Percentiles rank a stretch among this genome's conserved stretches.
Conservation (phyloP, 345 rosid species). For the Crucihimalaya himalaica region DNA sequence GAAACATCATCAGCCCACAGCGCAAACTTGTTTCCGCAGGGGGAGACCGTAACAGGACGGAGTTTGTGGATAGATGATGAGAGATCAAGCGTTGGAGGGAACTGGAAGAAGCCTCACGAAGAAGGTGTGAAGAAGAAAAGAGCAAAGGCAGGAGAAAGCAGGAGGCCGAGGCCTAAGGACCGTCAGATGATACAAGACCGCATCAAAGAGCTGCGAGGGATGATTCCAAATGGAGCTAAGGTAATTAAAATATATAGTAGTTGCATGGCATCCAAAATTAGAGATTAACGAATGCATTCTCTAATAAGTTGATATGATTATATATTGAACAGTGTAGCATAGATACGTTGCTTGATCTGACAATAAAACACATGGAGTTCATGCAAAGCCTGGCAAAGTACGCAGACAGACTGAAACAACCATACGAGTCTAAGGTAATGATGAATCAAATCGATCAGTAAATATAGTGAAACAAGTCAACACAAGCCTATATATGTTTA, state of each 20-base stretch:
- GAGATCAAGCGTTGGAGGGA: slow-evolving; percentile 54
- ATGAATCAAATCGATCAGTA: slow-evolving; percentile 18
- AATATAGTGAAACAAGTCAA: neutral
- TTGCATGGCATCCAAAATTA: too few relatives aligned
- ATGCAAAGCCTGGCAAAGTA: slow-evolving; percentile 80
- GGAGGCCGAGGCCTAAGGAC: slow-evolving; percentile 90
- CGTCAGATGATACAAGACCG: slow-evolving; percentile 97
- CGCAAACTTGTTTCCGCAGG: slow-evolving; percentile 26
- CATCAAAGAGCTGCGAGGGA: slow-evolving; percentile 78
- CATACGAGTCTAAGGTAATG: slow-evolving; percentile 61
- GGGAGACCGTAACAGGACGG: slow-evolving; percentile 35
- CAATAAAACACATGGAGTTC: slow-evolving; percentile 85
- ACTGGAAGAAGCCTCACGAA: slow-evolving; percentile 51
- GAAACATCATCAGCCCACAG: slow-evolving; percentile 47
- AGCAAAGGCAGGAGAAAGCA: slow-evolving; percentile 83
- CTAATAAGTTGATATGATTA: neutral
- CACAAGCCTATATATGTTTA: too few relatives aligned
- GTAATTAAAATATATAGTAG: slow-evolving; percentile 41
- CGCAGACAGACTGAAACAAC: slow-evolving; percentile 75
- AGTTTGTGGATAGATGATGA: slow-evolving; percentile 80
- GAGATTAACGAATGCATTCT: neutral
- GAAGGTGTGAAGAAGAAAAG: slow-evolving; percentile 65
- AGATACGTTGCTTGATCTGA: slow-evolving; percentile 76
- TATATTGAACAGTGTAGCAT: slow-evolving; percentile 72
- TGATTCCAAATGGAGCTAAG: slow-evolving; percentile 86